phyloP scores from a whole-genome alignment of 306 rosid species.

The Vicia sativa region DNA sequence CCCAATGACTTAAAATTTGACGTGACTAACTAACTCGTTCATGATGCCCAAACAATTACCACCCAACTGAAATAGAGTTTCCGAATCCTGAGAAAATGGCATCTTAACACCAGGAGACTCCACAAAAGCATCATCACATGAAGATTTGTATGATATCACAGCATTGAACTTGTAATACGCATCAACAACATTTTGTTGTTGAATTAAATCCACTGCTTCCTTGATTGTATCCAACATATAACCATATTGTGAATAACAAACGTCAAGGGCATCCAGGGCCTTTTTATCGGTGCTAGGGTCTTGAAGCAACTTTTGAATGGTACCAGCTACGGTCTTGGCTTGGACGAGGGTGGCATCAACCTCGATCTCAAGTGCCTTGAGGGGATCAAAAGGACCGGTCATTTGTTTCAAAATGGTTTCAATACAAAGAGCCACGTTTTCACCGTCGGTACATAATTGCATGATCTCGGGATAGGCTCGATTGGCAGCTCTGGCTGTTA shows the following conservation, averaged over 20 bases:
- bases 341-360: not conserved
- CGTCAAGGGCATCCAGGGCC: not conserved
- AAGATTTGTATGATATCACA: not conserved
- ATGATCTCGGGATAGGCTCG: not conserved
- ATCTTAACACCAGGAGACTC: constrained; percentile 13
- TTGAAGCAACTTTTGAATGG: not conserved
- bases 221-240: constrained; percentile 16
- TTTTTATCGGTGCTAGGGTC: not conserved
- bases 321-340: not conserved
- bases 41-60: constrained; percentile 37
- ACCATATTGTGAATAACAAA: constrained; percentile 1
- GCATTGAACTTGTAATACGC: constrained; percentile 29
- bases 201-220: not conserved
- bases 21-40: constrained; percentile 7
- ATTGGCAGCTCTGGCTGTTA: not conserved
- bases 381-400: not conserved
- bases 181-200: constrained; percentile 17
- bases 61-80: not conserved
- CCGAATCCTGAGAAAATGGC: not conserved
- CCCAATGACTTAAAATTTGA: not conserved
- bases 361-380: constrained; percentile 21
- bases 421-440: constrained; percentile 19
- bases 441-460: not conserved
- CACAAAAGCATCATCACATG: constrained; percentile 17
- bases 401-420: not conserved